These are phyloP conservation scores for Barnettozyma californica DNA, from an alignment of 805 yeast species.

Conservation along the genomic window DNA sequence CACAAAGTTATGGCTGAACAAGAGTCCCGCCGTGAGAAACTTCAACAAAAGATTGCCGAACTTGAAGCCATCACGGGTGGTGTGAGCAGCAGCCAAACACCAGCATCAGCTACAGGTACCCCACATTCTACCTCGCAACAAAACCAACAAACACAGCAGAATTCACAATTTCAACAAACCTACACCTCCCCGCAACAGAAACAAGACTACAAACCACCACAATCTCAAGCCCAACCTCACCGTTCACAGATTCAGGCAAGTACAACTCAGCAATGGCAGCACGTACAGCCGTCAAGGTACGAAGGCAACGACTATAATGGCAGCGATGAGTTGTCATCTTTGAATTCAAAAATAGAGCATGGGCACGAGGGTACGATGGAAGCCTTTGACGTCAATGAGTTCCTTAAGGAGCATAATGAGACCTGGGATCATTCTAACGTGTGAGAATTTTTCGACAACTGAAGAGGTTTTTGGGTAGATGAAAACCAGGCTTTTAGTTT, in stretches of 20 bases:
- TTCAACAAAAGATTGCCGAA: slow-evolving; percentile 36
- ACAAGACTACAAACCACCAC: neutral
- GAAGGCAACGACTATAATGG: neutral
- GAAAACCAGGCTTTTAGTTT: neutral
- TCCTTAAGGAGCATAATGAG: slow-evolving; percentile 19
- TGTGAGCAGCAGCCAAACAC: slow-evolving; percentile 4
- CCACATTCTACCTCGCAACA: slow-evolving; percentile 1
- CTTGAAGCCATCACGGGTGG: slow-evolving; percentile 24
- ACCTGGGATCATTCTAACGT: slow-evolving; percentile 13
- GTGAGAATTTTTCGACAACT: neutral
- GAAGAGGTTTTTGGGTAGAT: neutral
- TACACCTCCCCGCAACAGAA: neutral
- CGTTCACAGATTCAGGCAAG: slow-evolving; percentile 1
- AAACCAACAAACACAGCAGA: neutral
- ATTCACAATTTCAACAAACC: neutral
- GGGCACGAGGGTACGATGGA: slow-evolving; percentile 15
- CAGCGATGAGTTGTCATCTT: slow-evolving; percentile 2
- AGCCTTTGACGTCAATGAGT: slow-evolving; percentile 23
- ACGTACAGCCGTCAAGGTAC: neutral
- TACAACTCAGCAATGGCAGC: neutral
- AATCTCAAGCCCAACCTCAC: neutral
- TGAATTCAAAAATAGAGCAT: slow-evolving; percentile 18
- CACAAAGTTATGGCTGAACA: slow-evolving; percentile 56
- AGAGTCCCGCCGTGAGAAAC: slow-evolving; percentile 38
- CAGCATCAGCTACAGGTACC: neutral